Percentiles rank a stretch among this genome's conserved stretches.
Conservation (phyloP, 2,329 filamentous ascomycete genomes). For the Knufia fluminis region DNA sequence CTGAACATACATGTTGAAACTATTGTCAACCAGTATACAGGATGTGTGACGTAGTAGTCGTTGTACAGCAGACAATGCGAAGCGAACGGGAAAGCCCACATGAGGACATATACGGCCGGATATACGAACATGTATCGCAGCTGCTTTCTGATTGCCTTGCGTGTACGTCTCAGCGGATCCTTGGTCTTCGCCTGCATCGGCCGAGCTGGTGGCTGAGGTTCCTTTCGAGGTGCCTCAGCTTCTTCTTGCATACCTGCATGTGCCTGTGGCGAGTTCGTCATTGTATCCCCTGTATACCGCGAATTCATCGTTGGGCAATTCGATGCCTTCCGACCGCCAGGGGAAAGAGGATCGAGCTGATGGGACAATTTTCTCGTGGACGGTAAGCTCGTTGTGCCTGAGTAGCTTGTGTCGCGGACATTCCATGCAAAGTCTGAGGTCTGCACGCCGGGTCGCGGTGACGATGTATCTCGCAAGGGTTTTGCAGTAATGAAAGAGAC, state of each 20-base stretch:
- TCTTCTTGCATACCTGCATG: neutral
- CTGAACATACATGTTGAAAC: constrained; percentile 50
- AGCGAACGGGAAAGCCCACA: constrained; percentile 65
- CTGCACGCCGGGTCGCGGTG: neutral
- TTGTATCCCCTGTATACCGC: neutral
- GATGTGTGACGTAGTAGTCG: constrained; percentile 41
- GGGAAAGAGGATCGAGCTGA: neutral
- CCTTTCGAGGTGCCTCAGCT: neutral
- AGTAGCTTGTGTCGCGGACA: neutral
- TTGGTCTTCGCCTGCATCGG: neutral
- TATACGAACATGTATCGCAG: constrained; percentile 68
- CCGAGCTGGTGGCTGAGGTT: neutral
- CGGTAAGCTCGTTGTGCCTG: neutral
- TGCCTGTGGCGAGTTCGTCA: neutral
- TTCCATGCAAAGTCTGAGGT: constrained; percentile 8
- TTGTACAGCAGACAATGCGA: constrained; percentile 54
- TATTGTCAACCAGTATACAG: constrained; percentile 49
- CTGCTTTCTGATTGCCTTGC: constrained; percentile 55
- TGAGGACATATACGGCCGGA: constrained; percentile 59
- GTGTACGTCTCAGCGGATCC: constrained; percentile 30
- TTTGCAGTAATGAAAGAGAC: constrained; percentile 19
- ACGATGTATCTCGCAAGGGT: neutral
- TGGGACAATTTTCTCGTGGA: neutral
- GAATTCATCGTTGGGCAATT: neutral
- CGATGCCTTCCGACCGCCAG: neutral